Base-by-base conservation (phyloP, 2,329 filamentous ascomycete species). In the Emmonsia crescens region DNA sequence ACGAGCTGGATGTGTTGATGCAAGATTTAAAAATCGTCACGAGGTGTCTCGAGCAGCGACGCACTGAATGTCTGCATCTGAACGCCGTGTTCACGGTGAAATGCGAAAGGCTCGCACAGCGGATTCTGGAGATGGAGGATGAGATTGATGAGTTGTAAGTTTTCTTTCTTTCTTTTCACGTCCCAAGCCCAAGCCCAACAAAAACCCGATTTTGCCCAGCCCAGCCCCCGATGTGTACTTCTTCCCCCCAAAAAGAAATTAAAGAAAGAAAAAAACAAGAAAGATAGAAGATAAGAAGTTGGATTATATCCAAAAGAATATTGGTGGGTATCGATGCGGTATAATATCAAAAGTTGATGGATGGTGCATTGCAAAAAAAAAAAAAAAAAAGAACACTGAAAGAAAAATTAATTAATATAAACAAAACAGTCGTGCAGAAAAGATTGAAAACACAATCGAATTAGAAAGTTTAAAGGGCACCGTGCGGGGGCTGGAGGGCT, bases 111-210 rank as follows among this genome's bases (percentile, higher is more conserved):
- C 79, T 85, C 58, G 80, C 82, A 49, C 77, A 83, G 65, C 81
- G 81, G 59, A 83, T 88, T 62, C 76, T 84, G 29, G 81, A 83
- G 62, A 77, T 88, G 16, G 83, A 88, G 67, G 78, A 78, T 44
- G 80, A 83, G 51, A 76, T 88, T 51, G 69, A 77, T 48, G 79
- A 85, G 64, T 76, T 88, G 82, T 86, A 72, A 67, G 75, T 69
- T 31, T 42, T 9, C 9, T 36, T 33, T 56, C 9, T 27, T 38
- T 19, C 16, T 56, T 27, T 14, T 40, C 10, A n/a, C 19, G 8
- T 10, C 27, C 31, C 29, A 52, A 4, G 29, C 10, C 46, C 46
- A 49, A 49, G 10, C 12, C 21, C 10, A 49, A 46, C 8, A n/a
- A n/a, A n/a, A n/a, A n/a, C n/a, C n/a, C n/a, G n/a, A n/a, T n/a